Conservation (phyloP, 2,329 filamentous ascomycete species). For the Trichoderma sp. region DNA sequence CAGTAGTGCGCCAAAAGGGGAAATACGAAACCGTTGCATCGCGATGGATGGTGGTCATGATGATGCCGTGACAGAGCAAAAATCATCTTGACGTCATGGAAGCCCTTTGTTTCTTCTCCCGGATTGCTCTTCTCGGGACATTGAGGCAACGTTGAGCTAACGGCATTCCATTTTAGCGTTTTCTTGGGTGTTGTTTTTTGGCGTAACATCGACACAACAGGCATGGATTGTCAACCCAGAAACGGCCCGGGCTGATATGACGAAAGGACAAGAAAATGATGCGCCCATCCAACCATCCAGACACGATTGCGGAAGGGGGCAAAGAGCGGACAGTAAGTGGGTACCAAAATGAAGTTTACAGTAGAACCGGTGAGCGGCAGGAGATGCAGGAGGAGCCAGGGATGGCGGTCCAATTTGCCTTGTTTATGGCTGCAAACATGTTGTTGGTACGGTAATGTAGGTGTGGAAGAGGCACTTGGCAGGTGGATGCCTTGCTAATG, state of each 20-base stretch:
- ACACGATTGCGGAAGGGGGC: background rate
- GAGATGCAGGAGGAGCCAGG: background rate
- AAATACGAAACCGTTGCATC: background rate
- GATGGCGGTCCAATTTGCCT: background rate
- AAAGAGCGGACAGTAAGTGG: background rate
- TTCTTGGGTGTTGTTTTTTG: background rate
- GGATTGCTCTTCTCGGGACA: background rate
- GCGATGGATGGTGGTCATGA: background rate
- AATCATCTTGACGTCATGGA: slow-evolving; percentile 21
- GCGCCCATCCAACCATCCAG: background rate
- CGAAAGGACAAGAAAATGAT: background rate
- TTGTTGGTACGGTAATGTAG: background rate
- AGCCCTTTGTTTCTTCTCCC: background rate
- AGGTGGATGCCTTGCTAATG: background rate
- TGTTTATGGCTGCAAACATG: background rate
- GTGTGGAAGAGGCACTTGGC: background rate
- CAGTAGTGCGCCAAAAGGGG: background rate
- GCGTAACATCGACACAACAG: background rate
- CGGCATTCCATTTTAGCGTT: background rate
- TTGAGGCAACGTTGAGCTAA: background rate
- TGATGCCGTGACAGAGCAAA: background rate
- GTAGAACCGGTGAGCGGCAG: background rate
- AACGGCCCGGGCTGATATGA: background rate
- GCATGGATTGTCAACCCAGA: background rate
- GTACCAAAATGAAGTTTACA: background rate